phyloP scores from a whole-genome alignment of 371 early-diverging fungal species.

The Umbelopsis sp. region DNA sequence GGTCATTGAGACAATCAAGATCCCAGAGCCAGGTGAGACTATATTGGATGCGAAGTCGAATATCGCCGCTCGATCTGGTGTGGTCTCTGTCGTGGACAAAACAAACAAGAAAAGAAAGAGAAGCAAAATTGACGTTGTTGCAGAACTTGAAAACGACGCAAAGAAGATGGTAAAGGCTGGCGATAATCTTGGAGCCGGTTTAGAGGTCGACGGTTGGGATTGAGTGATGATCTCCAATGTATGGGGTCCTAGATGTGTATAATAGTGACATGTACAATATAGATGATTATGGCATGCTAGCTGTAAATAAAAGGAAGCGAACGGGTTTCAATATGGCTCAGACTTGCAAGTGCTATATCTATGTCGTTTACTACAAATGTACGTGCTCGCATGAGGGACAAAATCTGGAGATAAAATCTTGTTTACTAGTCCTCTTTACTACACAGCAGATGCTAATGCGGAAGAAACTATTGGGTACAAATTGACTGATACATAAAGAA shows the following conservation, averaged over 20 bases:
- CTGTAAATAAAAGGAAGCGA: neutral
- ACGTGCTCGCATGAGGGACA: too few relatives aligned
- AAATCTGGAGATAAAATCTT: too few relatives aligned
- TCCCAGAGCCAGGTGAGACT: neutral
- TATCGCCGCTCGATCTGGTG: constrained; percentile 6
- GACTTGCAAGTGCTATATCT: too few relatives aligned
- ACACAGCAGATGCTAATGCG: too few relatives aligned
- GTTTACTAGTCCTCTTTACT: too few relatives aligned
- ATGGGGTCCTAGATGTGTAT: neutral
- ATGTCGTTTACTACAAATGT: too few relatives aligned
- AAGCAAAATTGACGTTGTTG: constrained; percentile 1
- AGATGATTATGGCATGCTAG: neutral
- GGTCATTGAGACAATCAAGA: constrained; percentile 10
- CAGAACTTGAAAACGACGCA: constrained; percentile 8
- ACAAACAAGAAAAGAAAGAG: constrained; percentile 4
- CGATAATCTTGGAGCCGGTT: constrained; percentile 1
- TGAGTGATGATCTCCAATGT: neutral
- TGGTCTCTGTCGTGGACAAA: constrained; percentile 3
- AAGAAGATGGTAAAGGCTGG: neutral
- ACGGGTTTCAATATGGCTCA: too few relatives aligned
- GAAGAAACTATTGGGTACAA: too few relatives aligned
- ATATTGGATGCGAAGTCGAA: neutral
- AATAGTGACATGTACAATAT: neutral
- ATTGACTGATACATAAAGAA: too few relatives aligned
- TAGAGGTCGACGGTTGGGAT: constrained; percentile 14